Evolutionary conservation across 2,329 filamentous ascomycete genomes (phyloP).

Genomic region (Ciborinia camelliae): DNA sequence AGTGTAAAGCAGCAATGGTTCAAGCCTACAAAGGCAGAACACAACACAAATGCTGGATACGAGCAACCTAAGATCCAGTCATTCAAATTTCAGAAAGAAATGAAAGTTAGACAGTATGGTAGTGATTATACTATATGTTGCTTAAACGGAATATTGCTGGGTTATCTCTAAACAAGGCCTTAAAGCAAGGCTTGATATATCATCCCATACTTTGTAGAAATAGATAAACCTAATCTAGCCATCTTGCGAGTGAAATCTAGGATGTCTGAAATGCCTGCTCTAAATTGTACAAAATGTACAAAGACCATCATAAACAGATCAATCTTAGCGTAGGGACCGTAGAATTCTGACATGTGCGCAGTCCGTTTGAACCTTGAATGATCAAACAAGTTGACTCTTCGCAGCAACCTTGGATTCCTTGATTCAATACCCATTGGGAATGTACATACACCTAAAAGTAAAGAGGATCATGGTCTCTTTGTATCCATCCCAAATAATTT

Average conservation of each 20-base stretch:
- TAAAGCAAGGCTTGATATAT: neutral
- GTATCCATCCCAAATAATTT: neutral
- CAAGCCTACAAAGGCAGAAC: too few relatives aligned
- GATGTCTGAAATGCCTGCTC: neutral
- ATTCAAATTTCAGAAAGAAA: neutral
- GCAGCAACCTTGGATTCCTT: neutral
- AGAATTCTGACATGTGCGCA: too few relatives aligned
- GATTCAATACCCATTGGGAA: neutral
- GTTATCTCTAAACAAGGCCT: neutral
- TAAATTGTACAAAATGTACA: neutral
- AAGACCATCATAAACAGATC: neutral
- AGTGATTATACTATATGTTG: neutral
- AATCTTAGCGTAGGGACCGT: neutral
- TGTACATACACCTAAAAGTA: neutral
- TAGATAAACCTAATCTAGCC: neutral
- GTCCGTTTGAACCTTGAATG: neutral
- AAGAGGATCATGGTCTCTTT: neutral
- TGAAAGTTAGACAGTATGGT: neutral
- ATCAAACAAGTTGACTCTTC: neutral
- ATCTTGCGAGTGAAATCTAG: neutral
- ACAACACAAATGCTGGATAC: neutral
- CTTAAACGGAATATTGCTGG: neutral
- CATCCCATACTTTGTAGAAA: neutral
- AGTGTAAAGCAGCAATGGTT: neutral
- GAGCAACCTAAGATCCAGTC: neutral